Evolutionary conservation across 139 green algal genomes (phyloP), one percentile per base, ranked within the genome.

Genomic region (Cymbomonas tetramitiformis): DNA sequence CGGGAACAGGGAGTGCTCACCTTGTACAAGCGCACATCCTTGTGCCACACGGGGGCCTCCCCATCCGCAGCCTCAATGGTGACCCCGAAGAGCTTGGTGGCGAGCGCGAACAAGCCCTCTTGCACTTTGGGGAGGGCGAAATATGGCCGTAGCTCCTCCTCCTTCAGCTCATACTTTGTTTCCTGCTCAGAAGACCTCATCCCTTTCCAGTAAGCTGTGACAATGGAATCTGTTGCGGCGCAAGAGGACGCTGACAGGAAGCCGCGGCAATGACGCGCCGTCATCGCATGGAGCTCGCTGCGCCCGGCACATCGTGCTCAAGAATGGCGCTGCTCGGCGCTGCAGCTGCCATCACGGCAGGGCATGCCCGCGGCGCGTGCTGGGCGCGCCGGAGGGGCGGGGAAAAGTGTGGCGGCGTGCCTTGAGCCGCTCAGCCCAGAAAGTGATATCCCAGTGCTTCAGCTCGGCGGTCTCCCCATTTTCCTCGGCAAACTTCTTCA

Each of bases 71-170:
- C 34, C 53, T 86, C 79, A 23, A 97, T 68, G 25, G 78, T 70
- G 18, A 96, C 74, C 10, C 66, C 84, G 67, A 95, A 97, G 44
- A 97, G 74, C 18, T 82, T 70, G 24, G 79, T 79, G 30, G 75
- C 79, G 39, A 97, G 74, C 65, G 79, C 70, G 60, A 93, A 95
- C 18, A 95, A 72, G 19, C 87, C 88, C 1, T 93, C 63, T 41
- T 96, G 69, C 31, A 97, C 89, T 23, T 70, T 78, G 15, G 84
- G 86, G 46, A 95, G 77, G 0, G 86, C 60, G 61, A 97, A 96
- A 75, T 94, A 97, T 0, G 89, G 89, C 6, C 89, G 73, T 57
- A 94, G 76, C 67, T 89, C 71, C 79, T 96, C 89, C 52, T 97
- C 89, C 29, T 70, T 90, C 49, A 96, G 75, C 51, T 78, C 61